Percentiles rank a stretch among this genome's conserved stretches.
Conservation (phyloP, 2,329 filamentous ascomycete genomes). For the Aspergillus sp. region DNA sequence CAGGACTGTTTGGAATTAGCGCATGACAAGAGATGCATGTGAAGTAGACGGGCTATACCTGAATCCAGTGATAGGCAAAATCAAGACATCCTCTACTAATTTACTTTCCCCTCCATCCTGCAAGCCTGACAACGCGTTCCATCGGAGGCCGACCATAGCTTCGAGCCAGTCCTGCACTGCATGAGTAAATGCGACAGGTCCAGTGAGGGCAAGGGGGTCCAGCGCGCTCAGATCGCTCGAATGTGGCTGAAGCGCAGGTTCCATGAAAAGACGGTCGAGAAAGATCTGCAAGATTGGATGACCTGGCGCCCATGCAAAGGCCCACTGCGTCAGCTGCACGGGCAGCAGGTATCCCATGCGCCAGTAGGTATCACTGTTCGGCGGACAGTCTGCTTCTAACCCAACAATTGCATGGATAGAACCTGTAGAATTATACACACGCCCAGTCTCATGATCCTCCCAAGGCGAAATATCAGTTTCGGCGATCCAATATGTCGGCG, state of each 20-base stretch:
- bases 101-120: slow-evolving; percentile 33
- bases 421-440: slow-evolving; percentile 21
- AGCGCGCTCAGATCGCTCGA: slow-evolving; percentile 20
- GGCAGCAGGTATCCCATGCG: slow-evolving; percentile 38
- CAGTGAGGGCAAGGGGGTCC: slow-evolving; percentile 34
- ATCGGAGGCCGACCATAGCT: slow-evolving; percentile 27
- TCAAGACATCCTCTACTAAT: slow-evolving; percentile 32
- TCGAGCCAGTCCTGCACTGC: slow-evolving; percentile 28
- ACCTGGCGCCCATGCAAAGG: slow-evolving; percentile 28
- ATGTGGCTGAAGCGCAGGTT: slow-evolving; percentile 3
- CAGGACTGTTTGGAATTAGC: slow-evolving; percentile 20
- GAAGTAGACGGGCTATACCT: slow-evolving; percentile 21
- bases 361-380: slow-evolving; percentile 32
- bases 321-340: slow-evolving; percentile 37
- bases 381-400: slow-evolving; percentile 34
- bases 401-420: slow-evolving; percentile 31
- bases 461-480: slow-evolving; percentile 28
- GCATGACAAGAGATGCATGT: too few species aligned
- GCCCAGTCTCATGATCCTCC: slow-evolving; percentile 27
- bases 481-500: slow-evolving; percentile 30
- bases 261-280: slow-evolving; percentile 23
- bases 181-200: slow-evolving; percentile 34
- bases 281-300: slow-evolving; percentile 33
- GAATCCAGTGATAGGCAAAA: slow-evolving; percentile 39
- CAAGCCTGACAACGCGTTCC: slow-evolving; percentile 34